Conservation (phyloP, 352 stramenopile genomes). For the Globisporangium yorkense region DNA sequence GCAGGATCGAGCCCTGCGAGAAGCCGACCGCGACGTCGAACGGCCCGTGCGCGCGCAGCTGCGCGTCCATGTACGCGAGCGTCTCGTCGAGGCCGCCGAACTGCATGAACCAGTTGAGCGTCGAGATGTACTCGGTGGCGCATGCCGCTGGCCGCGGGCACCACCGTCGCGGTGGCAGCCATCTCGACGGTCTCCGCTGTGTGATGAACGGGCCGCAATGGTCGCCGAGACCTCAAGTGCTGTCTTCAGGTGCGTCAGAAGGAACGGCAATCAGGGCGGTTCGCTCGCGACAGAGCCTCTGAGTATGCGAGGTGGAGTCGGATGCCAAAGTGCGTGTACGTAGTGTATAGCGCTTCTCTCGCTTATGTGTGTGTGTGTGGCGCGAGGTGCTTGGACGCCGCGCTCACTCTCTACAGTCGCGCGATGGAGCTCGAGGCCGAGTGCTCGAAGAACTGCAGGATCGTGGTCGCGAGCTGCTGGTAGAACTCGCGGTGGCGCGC, state of each 20-base stretch:
- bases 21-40: conserved; percentile 47
- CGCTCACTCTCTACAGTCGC: conserved; percentile 12
- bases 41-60: conserved; percentile 24
- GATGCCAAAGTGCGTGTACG: no score
- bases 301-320: no score
- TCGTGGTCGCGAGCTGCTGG: conserved; percentile 26
- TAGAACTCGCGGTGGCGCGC: conserved; percentile 42
- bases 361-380: no score
- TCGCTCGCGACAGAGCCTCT: no score
- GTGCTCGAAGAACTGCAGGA: conserved; percentile 41
- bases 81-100: conserved; percentile 24
- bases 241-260: no score
- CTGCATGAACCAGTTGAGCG: conserved; percentile 17
- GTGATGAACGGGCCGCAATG: no score
- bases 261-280: no score
- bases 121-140: conserved; percentile 10
- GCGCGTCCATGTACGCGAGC: conserved; percentile 25
- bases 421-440: conserved; percentile 23
- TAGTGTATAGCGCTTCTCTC: no score
- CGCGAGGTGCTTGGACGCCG: no score
- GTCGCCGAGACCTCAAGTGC: no score
- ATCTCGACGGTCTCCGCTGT: no score
- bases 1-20: conserved; percentile 36
- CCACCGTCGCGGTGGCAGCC: no score
- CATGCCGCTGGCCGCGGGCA: conserved; percentile 3